These are phyloP conservation scores for Naematelia aurantialba DNA, from an alignment of 768 basidiomycete species.

Conservation along the genomic window DNA sequence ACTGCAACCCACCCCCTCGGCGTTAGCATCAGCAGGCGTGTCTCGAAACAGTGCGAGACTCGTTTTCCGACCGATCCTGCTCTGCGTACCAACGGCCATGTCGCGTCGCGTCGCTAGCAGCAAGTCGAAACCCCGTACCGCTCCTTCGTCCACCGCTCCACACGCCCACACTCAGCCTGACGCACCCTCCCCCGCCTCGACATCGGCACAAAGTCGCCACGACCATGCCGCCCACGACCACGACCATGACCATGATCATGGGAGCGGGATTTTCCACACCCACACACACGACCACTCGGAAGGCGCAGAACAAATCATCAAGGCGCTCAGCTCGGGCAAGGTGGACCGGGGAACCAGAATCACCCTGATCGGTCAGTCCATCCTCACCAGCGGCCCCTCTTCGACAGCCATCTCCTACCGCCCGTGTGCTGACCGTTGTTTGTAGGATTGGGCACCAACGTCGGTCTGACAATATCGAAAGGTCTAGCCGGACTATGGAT, in stretches of 20 bases:
- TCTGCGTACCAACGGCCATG: not conserved
- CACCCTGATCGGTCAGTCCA: slow-evolving; percentile 43
- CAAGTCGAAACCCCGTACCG: not conserved
- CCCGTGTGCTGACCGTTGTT: not conserved
- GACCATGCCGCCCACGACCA: slow-evolving; percentile 11
- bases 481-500: slow-evolving; percentile 79
- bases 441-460: slow-evolving; percentile 70
- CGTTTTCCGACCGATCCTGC: not conserved
- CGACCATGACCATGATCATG: slow-evolving; percentile 25
- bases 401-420: not conserved
- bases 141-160: not conserved
- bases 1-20: not conserved
- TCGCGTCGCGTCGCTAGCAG: not conserved
- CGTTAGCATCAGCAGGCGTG: not conserved
- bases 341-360: slow-evolving; percentile 47
- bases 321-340: slow-evolving; percentile 31
- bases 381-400: not conserved
- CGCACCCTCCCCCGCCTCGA: not conserved
- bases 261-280: slow-evolving; percentile 32
- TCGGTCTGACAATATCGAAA: slow-evolving; percentile 76
- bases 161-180: not conserved
- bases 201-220: slow-evolving; percentile 3
- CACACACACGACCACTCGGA: slow-evolving; percentile 47
- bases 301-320: slow-evolving; percentile 46
- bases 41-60: not conserved